Conservation (phyloP, 225 moss, liverwort and hornwort genomes). For the Polytrichum formosum region DNA sequence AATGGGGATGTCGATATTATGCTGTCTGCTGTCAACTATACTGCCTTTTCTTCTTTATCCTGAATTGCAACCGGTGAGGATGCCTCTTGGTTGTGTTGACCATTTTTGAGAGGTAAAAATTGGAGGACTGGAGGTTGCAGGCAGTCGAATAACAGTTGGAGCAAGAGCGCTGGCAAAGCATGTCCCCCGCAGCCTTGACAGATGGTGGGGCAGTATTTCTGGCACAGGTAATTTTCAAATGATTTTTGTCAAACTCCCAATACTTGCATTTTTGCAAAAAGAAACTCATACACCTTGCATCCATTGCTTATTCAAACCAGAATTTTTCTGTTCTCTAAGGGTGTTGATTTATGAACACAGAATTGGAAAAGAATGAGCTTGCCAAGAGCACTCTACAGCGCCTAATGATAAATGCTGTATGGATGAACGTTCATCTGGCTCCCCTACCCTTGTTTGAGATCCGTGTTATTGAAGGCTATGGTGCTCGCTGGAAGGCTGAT, state of each 20-base stretch:
- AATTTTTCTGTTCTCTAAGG: no score
- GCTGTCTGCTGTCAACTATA: no score
- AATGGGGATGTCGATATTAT: no score
- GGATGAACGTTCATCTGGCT: constrained; percentile 82
- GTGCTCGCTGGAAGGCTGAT: constrained; percentile 85
- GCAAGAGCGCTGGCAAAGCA: constrained; percentile 96
- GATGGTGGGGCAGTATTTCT: constrained; percentile 85
- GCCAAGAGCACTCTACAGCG: constrained; percentile 48
- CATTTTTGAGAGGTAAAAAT: constrained; percentile 27
- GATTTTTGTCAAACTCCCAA: background rate
- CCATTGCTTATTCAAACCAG: no score
- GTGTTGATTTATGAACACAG: constrained; percentile 25
- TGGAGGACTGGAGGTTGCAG: constrained; percentile 70
- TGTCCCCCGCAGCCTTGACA: constrained; percentile 73
- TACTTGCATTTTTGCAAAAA: background rate
- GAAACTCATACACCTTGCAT: no score
- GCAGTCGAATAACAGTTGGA: constrained; percentile 77
- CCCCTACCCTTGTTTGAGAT: constrained; percentile 77
- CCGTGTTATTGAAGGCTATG: constrained; percentile 77
- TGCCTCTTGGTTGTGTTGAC: constrained; percentile 9
- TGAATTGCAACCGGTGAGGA: background rate
- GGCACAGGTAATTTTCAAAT: constrained; percentile 56
- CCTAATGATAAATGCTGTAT: constrained; percentile 63
- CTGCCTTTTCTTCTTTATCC: no score
- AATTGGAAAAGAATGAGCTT: constrained; percentile 68